Evolutionary conservation across 306 rosid genomes (phyloP).

Genomic region (Medicago lupulina): DNA sequence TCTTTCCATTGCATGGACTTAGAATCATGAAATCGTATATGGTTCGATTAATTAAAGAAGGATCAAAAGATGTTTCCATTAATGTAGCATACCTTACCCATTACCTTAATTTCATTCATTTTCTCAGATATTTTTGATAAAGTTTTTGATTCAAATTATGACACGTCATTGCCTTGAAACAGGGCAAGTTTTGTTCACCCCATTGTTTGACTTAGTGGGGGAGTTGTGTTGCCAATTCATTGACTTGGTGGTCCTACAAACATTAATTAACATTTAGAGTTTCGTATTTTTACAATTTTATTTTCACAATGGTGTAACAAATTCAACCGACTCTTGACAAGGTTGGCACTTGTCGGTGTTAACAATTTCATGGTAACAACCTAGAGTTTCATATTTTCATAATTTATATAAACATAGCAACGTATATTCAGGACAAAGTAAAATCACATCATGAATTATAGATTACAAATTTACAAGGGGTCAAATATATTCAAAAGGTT

Average conservation of each 20-base stretch:
- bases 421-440: not conserved
- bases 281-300: not conserved
- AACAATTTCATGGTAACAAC: not conserved
- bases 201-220: not conserved
- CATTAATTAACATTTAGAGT: not conserved
- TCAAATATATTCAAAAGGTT: slow-evolving; percentile 14
- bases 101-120: not conserved
- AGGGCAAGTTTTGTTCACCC: not conserved
- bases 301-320: not conserved
- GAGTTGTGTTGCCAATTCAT: not conserved
- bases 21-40: no score
- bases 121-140: not conserved
- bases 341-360: no score
- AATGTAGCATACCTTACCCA: not conserved
- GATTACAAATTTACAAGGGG: no score
- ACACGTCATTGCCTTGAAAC: not conserved
- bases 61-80: slow-evolving; percentile 7
- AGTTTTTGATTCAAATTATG: not conserved
- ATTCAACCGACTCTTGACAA: no score
- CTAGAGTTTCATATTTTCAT: not conserved
- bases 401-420: not conserved
- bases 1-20: no score
- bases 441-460: not conserved
- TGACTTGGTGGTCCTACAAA: not conserved
- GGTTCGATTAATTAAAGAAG: no score